Percentiles rank a stretch among this genome's conserved stretches.
Conservation (phyloP, 2,329 filamentous ascomycete genomes). For the Venturia pyrina region DNA sequence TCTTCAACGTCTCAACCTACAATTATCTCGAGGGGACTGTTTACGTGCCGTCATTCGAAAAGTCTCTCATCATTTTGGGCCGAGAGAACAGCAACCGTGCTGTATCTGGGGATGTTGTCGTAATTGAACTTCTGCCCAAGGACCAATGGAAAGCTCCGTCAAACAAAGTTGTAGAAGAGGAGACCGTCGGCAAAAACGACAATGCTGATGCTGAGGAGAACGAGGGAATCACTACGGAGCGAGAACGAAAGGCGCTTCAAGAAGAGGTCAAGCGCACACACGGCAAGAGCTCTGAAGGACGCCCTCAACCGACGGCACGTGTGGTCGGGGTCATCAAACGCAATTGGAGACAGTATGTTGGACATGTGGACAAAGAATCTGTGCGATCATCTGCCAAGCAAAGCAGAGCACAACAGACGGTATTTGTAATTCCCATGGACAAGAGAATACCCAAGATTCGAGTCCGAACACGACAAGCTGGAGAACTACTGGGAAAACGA, state of each 20-base stretch:
- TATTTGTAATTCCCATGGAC: constrained; percentile 96
- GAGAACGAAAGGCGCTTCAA: constrained; percentile 75
- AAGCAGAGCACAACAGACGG: constrained; percentile 77
- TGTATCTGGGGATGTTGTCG: constrained; percentile 83
- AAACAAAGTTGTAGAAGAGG: constrained; percentile 91
- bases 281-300: constrained; percentile 62
- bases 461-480: constrained; percentile 80
- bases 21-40: constrained; percentile 95
- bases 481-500: constrained; percentile 80
- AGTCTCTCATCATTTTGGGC: constrained; percentile 76
- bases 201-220: constrained; percentile 75
- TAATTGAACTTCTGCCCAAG: constrained; percentile 84
- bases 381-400: constrained; percentile 63
- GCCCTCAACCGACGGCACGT: constrained; percentile 79
- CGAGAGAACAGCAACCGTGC: constrained; percentile 94
- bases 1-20: constrained; percentile 93
- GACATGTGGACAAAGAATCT: constrained; percentile 83
- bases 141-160: constrained; percentile 97
- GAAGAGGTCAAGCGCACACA: constrained; percentile 86
- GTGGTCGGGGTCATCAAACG: constrained; percentile 89
- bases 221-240: constrained; percentile 71
- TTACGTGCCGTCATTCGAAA: constrained; percentile 81
- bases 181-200: constrained; percentile 82
- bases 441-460: constrained; percentile 95
- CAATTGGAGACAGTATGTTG: constrained; percentile 97